Conservation (phyloP, 768 basidiomycete genomes). For the Termitomyces sp. region DNA sequence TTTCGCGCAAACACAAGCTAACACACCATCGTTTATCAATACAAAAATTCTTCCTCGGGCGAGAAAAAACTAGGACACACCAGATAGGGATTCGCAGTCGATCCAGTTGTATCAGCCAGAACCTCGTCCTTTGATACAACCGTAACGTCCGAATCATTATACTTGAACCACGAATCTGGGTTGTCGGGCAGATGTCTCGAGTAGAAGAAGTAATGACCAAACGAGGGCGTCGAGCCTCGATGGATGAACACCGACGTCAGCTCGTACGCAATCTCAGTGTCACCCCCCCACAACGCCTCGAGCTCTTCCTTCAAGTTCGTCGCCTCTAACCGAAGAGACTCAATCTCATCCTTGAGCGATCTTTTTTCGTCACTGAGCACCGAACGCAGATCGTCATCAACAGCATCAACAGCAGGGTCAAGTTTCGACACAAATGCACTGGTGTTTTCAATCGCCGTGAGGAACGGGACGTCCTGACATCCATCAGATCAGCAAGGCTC, state of each 20-base stretch:
- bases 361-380: slow-evolving; percentile 50
- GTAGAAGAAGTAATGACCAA: slow-evolving; percentile 96
- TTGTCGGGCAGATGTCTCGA: slow-evolving; percentile 78
- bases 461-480: slow-evolving; percentile 55
- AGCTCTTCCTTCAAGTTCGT: slow-evolving; percentile 58
- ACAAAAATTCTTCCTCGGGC: neutral
- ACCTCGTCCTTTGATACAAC: slow-evolving; percentile 78
- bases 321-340: slow-evolving; percentile 43
- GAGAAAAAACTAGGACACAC: slow-evolving; percentile 33
- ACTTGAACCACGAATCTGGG: slow-evolving; percentile 90
- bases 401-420: slow-evolving; percentile 35
- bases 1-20: slow-evolving; percentile 84
- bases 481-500: neutral
- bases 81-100: slow-evolving; percentile 86
- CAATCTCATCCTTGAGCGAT: slow-evolving; percentile 50
- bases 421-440: slow-evolving; percentile 52
- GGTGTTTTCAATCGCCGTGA: slow-evolving; percentile 48
- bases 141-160: slow-evolving; percentile 87
- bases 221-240: slow-evolving; percentile 80
- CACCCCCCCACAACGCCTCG: slow-evolving; percentile 71
- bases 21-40: neutral
- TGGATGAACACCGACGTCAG: slow-evolving; percentile 95
- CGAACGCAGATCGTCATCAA: slow-evolving; percentile 53
- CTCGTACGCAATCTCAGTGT: slow-evolving; percentile 69
- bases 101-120: slow-evolving; percentile 84